These are phyloP conservation scores for Chernovozyma sophiae-reginae DNA, from an alignment of 1,139 yeast species.

Conservation along the genomic window DNA sequence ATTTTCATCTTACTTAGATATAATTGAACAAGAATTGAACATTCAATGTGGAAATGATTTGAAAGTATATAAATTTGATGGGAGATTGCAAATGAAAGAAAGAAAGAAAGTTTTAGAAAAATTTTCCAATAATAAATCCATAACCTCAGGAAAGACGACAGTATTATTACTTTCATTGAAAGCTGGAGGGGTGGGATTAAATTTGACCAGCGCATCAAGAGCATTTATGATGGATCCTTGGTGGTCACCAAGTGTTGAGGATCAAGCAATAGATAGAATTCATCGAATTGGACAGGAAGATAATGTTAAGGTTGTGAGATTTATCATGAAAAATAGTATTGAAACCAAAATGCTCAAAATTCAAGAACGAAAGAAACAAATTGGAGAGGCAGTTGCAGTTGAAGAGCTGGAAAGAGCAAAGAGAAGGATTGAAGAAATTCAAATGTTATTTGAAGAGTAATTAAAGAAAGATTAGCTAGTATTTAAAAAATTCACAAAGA, in stretches of 20 bases:
- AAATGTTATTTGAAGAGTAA: constrained; percentile 62
- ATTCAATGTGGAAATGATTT: constrained; percentile 42
- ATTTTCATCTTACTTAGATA: constrained; percentile 77
- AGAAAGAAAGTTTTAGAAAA: constrained; percentile 52
- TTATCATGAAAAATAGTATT: constrained; percentile 79
- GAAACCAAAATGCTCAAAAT: constrained; percentile 87
- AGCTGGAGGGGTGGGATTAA: constrained; percentile 96
- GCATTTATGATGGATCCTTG: constrained; percentile 97
- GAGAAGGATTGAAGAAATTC: constrained; percentile 77
- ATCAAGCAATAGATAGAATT: constrained; percentile 91
- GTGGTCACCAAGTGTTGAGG: constrained; percentile 96
- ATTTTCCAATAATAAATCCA: constrained; percentile 11
- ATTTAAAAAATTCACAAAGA: too few relatives aligned
- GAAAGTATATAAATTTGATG: constrained; percentile 68
- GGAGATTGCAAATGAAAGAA: constrained; percentile 65
- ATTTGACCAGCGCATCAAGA: constrained; percentile 77
- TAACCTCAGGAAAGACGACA: constrained; percentile 34
- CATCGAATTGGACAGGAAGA: constrained; percentile 86
- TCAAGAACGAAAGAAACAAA: constrained; percentile 79
- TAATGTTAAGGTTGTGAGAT: constrained; percentile 71
- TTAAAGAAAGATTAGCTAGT: too few relatives aligned
- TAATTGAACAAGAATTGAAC: constrained; percentile 58
- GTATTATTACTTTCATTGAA: constrained; percentile 73
- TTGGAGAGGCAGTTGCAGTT: constrained; percentile 82
- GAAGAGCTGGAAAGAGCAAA: constrained; percentile 73